Percentiles rank a stretch among this genome's conserved stretches.
Evolutionary conservation across 1,139 yeast species (phyloP).

Genomic region (Saccharomycopsis crataegensis): DNA sequence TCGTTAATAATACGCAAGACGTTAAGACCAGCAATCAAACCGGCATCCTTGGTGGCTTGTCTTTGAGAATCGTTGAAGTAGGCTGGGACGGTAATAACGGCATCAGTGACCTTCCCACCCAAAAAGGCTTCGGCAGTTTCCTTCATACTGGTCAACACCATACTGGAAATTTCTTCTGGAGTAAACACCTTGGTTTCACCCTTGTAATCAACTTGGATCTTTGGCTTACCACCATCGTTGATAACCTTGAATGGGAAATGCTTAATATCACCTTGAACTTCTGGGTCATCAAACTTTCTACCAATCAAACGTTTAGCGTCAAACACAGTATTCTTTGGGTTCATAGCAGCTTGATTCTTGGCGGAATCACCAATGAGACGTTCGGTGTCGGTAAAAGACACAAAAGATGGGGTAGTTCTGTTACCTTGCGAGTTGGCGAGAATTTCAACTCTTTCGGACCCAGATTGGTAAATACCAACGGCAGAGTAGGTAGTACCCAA

Average conservation of each 20-base stretch:
- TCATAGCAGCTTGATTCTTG: conserved; percentile 83
- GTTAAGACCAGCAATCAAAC: conserved; percentile 90
- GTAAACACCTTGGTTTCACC: conserved; percentile 67
- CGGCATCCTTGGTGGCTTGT: conserved; percentile 98
- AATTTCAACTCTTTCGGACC: conserved; percentile 84
- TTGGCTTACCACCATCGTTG: conserved; percentile 71
- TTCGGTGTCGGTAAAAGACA: conserved; percentile 77
- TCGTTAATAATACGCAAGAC: conserved; percentile 93
- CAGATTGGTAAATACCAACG: conserved; percentile 76
- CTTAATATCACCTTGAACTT: conserved; percentile 76
- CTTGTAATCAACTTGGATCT: conserved; percentile 61
- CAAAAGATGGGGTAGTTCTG: conserved; percentile 89
- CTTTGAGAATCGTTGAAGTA: conserved; percentile 97
- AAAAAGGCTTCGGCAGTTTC: conserved; percentile 87
- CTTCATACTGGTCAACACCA: conserved; percentile 89
- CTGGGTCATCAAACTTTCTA: conserved; percentile 62
- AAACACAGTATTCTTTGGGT: conserved; percentile 71
- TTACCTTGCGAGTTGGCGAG: conserved; percentile 94
- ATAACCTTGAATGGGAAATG: conserved; percentile 69
- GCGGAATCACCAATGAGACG: conserved; percentile 93
- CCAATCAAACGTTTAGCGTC: conserved; percentile 88
- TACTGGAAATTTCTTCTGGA: conserved; percentile 87
- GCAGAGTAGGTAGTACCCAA: conserved; percentile 90
- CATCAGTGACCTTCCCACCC: conserved; percentile 84
- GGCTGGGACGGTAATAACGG: conserved; percentile 96